phyloP scores from a whole-genome alignment of 805 yeast species.

The Zygosaccharomyces kombuchaensis region DNA sequence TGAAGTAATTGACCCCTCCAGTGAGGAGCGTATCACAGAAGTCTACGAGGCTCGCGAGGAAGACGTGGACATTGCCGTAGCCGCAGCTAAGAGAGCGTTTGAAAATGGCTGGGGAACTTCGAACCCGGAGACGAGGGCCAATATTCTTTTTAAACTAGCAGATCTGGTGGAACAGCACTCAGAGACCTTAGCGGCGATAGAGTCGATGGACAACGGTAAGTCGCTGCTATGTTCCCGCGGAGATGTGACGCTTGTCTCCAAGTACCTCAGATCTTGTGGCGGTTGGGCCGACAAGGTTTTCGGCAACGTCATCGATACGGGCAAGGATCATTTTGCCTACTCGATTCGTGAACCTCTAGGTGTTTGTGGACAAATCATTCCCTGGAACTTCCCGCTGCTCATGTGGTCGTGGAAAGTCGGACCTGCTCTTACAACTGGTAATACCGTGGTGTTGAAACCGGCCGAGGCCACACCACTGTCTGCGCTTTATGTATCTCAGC shows the following conservation, averaged over 20 bases:
- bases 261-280: constrained; percentile 77
- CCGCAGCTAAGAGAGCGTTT: constrained; percentile 79
- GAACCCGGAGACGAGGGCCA: constrained; percentile 64
- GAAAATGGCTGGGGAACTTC: constrained; percentile 62
- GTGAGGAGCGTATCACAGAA: constrained; percentile 64
- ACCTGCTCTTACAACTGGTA: constrained; percentile 83
- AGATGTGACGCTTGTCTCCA: constrained; percentile 68
- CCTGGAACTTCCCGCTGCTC: constrained; percentile 90
- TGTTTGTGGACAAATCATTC: constrained; percentile 84
- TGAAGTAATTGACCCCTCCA: constrained; percentile 60
- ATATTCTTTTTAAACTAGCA: constrained; percentile 64
- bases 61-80: constrained; percentile 80
- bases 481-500: constrained; percentile 62
- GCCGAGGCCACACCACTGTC: constrained; percentile 87
- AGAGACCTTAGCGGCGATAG: constrained; percentile 74
- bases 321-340: constrained; percentile 57
- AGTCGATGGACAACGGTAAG: constrained; percentile 88
- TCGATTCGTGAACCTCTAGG: constrained; percentile 80
- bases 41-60: constrained; percentile 64
- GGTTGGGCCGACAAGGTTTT: constrained; percentile 71
- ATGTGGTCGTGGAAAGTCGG: constrained; percentile 86
- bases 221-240: constrained; percentile 67
- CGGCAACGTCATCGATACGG: constrained; percentile 59
- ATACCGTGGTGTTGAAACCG: constrained; percentile 78
- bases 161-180: constrained; percentile 71